Base-by-base conservation (phyloP, 2,329 filamentous ascomycete genomes). In the Dactylellina leptospora region DNA sequence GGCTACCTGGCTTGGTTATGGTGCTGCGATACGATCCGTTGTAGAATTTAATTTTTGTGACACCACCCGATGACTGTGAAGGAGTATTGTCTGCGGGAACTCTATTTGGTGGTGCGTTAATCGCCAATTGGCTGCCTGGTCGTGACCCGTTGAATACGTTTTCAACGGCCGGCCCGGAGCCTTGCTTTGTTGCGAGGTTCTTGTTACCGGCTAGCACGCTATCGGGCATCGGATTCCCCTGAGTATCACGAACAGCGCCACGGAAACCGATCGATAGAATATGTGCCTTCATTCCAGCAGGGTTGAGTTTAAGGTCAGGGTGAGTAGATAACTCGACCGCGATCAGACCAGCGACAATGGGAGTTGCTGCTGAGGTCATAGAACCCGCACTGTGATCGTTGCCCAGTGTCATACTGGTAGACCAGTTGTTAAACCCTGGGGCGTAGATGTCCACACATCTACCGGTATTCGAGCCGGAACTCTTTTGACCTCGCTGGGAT, bases 391-490 rank as follows among this genome's bases (percentile, higher is more conserved):
- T 25, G 76, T 84, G 79, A 22, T 79, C 81, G 83, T 30, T 78
- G 79, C 68, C 81, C n/a, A n/a, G n/a, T 82, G 74, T 84, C 80
- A n/a, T 2, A 23, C 25, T 25, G 9, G 18, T 47, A 5, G 44
- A 47, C 20, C 8, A n/a, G 18, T 23, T 47, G 10, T 9, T 25
- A 10, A 2, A 22, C 20, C 85, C 85, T 0, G 85, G 85, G n/a
- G 84, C 85, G 76, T 84, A 87, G 75, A 87, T 78, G 76, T 86
- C 85, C 48, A 86, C 82, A 75, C 84, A 83, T 2, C 76, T 70
- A 25, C 84, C 83, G 50, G 80, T 81, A 76, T 83, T 82, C 25
- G 80, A 81, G 4, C 38, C 75, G 10, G 30, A 36, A n/a, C 4
- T 36, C n/a, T 2, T 2, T 36, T 36, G 30, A 4, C 30, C 30